Evolutionary conservation across 164 flowering plant genomes (phyloP), one percentile per base, ranked within the genome.

Genomic region (Warburgia ugandensis): DNA sequence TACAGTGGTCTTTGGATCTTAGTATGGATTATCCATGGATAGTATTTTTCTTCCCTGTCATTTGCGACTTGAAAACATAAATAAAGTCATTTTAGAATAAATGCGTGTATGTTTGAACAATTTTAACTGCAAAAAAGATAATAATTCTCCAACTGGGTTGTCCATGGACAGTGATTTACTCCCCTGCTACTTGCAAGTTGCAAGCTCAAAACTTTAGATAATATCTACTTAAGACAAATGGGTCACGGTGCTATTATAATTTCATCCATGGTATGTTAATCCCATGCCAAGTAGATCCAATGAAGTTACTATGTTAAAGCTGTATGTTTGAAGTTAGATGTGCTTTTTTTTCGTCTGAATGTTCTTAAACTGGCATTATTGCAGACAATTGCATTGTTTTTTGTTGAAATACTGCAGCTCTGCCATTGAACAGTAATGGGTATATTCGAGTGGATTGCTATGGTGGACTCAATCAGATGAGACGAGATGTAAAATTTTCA

Each of bases 391-490:
- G 85, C 79, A 70, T 81, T 80, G 78, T 77, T 82, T 81, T 80
- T 72, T 84, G 86, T 83, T 87, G 78, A 79, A 75, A 79, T 46
- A 68, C 76, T 86, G 97, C 99, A 92, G 97, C 94, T 86, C 76
- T 92, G 31, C 89, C 86, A 31, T 68, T 37, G 2, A 29, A 73
- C 63, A 88, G 61, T 61, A 85, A 84, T 77, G 99, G 99, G 35
- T 88, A 81, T 60, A 77, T 88, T 40, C 71, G 94, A 55, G 95
- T 92, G 75, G 96, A 92, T 78, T 92, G 99, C 71, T 88, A 77
- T 74, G 96, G 99, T 38, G 99, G 99, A 40, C 96, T 92, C 73
- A 92, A 92, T 75, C 99, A 88, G 73, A 85, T 92, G 96, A 82
- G 95, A 63, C 75, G 99, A 53, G 96, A 92, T 68, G 99, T 92